phyloP scores from a whole-genome alignment of 106 monocot species.

The Allium sativum region DNA sequence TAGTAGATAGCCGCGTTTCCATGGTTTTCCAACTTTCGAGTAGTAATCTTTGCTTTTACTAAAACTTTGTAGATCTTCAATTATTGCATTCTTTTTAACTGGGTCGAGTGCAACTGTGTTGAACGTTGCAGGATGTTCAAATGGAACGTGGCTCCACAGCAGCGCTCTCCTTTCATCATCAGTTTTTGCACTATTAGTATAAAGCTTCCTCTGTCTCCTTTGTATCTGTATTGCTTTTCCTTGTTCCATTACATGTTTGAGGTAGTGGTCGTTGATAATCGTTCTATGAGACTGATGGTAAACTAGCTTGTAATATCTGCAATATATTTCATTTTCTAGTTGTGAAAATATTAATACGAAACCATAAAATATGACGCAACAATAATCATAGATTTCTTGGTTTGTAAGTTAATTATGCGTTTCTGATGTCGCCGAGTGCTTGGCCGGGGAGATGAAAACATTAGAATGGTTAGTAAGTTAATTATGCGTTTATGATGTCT shows the following conservation, averaged over 20 bases:
- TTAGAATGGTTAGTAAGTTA: no score
- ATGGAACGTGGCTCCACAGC: constrained; percentile 25
- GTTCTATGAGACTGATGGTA: constrained; percentile 22
- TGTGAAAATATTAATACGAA: no score
- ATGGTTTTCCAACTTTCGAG: constrained; percentile 20
- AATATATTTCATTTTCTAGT: no score
- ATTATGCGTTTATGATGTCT: no score
- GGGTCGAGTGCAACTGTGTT: constrained; percentile 38
- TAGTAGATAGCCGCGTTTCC: constrained; percentile 47
- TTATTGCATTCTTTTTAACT: constrained; percentile 20
- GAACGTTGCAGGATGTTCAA: constrained; percentile 39
- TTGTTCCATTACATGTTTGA: constrained; percentile 16
- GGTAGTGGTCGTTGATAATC: constrained; percentile 12
- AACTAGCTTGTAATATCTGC: constrained; percentile 19
- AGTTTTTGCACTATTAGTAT: constrained; percentile 15
- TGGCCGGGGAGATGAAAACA: no score
- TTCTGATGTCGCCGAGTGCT: no score
- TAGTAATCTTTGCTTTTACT: constrained; percentile 28
- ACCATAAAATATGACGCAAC: no score
- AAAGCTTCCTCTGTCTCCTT: constrained; percentile 21
- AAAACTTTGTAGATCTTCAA: constrained; percentile 23
- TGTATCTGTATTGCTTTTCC: constrained; percentile 13
- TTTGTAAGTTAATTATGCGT: no score
- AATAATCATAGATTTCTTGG: no score
- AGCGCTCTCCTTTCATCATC: neutral